Evolutionary conservation across 106 monocot genomes (phyloP).

Genomic region (Dactylorhiza incarnata): DNA sequence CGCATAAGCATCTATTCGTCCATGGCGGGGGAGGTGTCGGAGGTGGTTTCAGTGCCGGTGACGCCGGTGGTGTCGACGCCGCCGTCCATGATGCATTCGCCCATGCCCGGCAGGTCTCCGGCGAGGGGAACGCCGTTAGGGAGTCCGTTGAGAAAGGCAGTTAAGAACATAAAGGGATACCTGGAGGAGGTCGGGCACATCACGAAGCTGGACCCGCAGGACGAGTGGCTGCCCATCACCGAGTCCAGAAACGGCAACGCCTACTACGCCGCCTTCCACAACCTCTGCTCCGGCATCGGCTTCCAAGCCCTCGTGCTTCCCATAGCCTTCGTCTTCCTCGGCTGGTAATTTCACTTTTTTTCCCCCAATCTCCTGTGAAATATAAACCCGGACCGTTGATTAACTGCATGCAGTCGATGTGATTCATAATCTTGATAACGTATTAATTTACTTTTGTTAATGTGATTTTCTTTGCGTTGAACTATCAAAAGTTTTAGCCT

Average conservation of each 20-base stretch:
- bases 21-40: background rate
- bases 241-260: slow-evolving; percentile 92
- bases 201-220: slow-evolving; percentile 57
- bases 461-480: too few relatives aligned
- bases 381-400: too few relatives aligned
- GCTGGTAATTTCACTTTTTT: slow-evolving; percentile 38
- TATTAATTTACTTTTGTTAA: too few relatives aligned
- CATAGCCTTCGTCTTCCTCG: slow-evolving; percentile 67
- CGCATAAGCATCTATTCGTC: background rate
- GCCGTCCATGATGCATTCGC: slow-evolving; percentile 32
- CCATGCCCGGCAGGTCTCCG: slow-evolving; percentile 17
- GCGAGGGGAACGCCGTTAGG: slow-evolving; percentile 31
- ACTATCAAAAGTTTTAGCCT: too few relatives aligned
- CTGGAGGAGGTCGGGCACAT: slow-evolving; percentile 71
- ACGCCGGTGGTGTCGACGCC: slow-evolving; percentile 52
- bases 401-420: too few relatives aligned
- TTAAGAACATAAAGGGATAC: slow-evolving; percentile 46
- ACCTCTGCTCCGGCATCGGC: slow-evolving; percentile 75
- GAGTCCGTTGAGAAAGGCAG: slow-evolving; percentile 55
- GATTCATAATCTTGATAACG: too few relatives aligned
- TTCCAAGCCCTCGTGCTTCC: slow-evolving; percentile 86
- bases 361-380: too few relatives aligned
- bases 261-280: slow-evolving; percentile 84
- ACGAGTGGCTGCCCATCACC: slow-evolving; percentile 90
- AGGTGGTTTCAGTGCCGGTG: slow-evolving; percentile 26